A percentile compares a stretch with the other conserved stretches of the same genome.
These are phyloP conservation scores for Boletales sp. DNA, from an alignment of 768 basidiomycete species.

Conservation along the genomic window DNA sequence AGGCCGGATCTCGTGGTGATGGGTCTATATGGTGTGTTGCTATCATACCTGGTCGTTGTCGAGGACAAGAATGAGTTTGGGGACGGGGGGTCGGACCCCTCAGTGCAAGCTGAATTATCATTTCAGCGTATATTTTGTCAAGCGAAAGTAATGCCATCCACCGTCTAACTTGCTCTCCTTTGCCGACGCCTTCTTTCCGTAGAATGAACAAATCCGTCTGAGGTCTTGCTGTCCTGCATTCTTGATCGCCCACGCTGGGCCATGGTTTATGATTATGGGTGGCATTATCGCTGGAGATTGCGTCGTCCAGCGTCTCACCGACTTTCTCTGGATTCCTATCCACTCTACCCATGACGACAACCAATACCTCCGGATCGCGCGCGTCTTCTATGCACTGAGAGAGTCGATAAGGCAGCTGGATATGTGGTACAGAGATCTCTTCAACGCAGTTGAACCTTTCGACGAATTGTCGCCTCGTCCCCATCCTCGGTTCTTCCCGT, in stretches of 20 bases:
- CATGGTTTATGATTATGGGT: slow-evolving; percentile 33
- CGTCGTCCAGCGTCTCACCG: slow-evolving; percentile 34
- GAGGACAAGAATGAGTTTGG: slow-evolving; percentile 19
- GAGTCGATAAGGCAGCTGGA: slow-evolving; percentile 10
- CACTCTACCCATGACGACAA: slow-evolving; percentile 14
- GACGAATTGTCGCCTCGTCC: not conserved
- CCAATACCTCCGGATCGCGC: slow-evolving; percentile 12
- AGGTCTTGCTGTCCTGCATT: slow-evolving; percentile 30
- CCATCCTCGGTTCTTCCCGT: slow-evolving; percentile 22
- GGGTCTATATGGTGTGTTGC: not conserved
- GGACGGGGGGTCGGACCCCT: slow-evolving; percentile 26
- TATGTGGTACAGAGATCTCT: slow-evolving; percentile 17
- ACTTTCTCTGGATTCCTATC: slow-evolving; percentile 26
- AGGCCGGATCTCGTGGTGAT: not conserved
- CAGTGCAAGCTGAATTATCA: slow-evolving; percentile 26
- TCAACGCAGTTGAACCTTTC: not conserved
- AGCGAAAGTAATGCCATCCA: not conserved
- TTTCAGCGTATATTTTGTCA: slow-evolving; percentile 16
- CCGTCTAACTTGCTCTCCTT: not conserved
- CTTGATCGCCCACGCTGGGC: slow-evolving; percentile 10
- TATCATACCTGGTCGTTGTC: slow-evolving; percentile 7
- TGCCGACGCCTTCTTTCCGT: not conserved
- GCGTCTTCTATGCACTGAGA: slow-evolving; percentile 20
- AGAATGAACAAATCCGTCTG: slow-evolving; percentile 11
- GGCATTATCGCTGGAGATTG: slow-evolving; percentile 23